These are phyloP conservation scores for Gaeumannomyces tritici DNA, from an alignment of 2,329 filamentous ascomycete species.

Conservation along the genomic window DNA sequence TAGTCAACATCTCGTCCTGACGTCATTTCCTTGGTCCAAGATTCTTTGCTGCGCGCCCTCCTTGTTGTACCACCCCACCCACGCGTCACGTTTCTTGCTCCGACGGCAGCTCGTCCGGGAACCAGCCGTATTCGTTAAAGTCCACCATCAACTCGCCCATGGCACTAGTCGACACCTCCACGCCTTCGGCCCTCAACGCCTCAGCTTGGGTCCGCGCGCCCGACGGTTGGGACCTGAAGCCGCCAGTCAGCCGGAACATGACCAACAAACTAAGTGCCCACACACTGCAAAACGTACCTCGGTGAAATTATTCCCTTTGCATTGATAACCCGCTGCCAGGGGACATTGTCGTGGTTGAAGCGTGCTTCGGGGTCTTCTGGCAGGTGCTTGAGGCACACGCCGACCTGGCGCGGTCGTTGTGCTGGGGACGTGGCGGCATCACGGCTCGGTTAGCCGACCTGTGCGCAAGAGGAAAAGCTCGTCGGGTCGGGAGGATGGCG, in stretches of 20 bases:
- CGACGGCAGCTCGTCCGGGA: conserved; percentile 39
- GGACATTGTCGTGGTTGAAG: conserved; percentile 72
- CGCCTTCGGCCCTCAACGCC: conserved; percentile 40
- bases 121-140: conserved; percentile 45
- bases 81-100: conserved; percentile 11
- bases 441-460: background rate
- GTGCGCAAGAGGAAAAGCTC: background rate
- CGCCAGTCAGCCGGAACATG: background rate
- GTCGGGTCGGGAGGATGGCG: background rate
- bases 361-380: conserved; percentile 39
- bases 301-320: conserved; percentile 78
- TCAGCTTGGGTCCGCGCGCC: conserved; percentile 40
- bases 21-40: too few species aligned
- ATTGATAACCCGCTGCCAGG: conserved; percentile 92
- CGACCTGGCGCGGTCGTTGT: conserved; percentile 73
- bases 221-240: conserved; percentile 35
- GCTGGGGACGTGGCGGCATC: conserved; percentile 29
- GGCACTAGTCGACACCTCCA: conserved; percentile 33
- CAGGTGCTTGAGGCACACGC: conserved; percentile 81
- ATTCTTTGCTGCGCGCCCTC: too few species aligned
- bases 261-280: background rate
- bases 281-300: conserved; percentile 39
- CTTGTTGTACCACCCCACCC: background rate
- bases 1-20: too few species aligned
- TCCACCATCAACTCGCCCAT: conserved; percentile 44